Evolutionary conservation across 2,329 filamentous ascomycete species (phyloP), one percentile per base, ranked within the genome.

Genomic region (Parastagonospora avenae): DNA sequence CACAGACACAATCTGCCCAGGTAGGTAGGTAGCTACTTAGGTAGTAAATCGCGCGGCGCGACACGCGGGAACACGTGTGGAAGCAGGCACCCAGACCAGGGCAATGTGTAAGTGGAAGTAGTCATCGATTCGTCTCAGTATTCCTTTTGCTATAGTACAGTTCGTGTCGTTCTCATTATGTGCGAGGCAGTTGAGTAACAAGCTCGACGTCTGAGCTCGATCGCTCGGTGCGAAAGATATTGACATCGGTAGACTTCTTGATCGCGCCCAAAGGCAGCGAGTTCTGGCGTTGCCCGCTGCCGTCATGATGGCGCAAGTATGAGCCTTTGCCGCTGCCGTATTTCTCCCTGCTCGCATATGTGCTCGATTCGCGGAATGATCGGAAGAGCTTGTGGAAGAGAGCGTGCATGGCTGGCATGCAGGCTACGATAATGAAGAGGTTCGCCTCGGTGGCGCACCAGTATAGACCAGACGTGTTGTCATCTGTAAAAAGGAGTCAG

Each of bases 371-470:
- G 24, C 57, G 59, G 32, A 56, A 45, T 36, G 27, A 44, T 15
- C 54, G 38, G 29, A 55, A 40, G 2, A 42, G 37, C 42, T 57
- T 64, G 35, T 60, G 60, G 37, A 62, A 46, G 31, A 68, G 54
- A 0, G 59, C 59, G 30, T 59, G 60, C 27, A 63, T 48, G 10
- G 65, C 65, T 3, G 65, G 65, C 65, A 68, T 68, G 36, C 65
- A 68, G 10, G 62, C 65, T 1, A 66, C 63, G 33, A 68, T 48
- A 1, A 50, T 62, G 50, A 65, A 66, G 11, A 68, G 55, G 24
- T 68, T 66, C 24, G 60, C 57, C 49, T 68, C 62, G 19, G 55
- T 64, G 14, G 54, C 50, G 31, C 63, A 66, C 64, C 64, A 68
- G 36, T 64, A 66, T 14, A 66, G 42, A 7, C 60, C 60, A 12